phyloP scores from a whole-genome alignment of 225 moss, liverwort and hornwort species.

The Physcomitrellopsis africana region DNA sequence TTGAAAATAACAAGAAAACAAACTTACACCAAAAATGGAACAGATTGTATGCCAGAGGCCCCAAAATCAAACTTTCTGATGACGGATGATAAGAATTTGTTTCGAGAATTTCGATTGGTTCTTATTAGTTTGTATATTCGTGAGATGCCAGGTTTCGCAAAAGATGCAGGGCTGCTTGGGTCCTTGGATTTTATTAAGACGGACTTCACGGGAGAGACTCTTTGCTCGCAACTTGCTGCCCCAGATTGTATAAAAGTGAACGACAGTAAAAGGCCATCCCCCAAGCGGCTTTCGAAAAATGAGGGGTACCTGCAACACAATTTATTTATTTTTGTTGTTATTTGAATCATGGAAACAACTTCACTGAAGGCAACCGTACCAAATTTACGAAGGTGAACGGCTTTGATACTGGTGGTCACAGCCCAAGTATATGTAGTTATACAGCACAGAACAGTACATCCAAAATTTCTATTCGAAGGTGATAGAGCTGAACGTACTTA shows the following conservation, averaged over 20 bases:
- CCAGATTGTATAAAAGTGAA: slow-evolving; percentile 84
- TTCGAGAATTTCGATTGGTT: slow-evolving; percentile 75
- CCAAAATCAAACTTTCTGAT: slow-evolving; percentile 89
- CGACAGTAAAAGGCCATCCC: slow-evolving; percentile 87
- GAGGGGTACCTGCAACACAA: slow-evolving; percentile 75
- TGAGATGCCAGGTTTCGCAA: slow-evolving; percentile 84
- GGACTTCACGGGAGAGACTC: slow-evolving; percentile 35
- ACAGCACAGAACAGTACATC: not conserved
- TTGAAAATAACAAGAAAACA: slow-evolving; percentile 11
- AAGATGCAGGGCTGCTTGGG: slow-evolving; percentile 51
- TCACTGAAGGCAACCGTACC: not conserved
- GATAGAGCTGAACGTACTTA: slow-evolving; percentile 52
- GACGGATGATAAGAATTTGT: slow-evolving; percentile 91
- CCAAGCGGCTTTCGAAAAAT: slow-evolving; percentile 91
- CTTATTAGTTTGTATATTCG: slow-evolving; percentile 94
- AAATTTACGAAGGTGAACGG: slow-evolving; percentile 5
- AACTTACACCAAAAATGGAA: slow-evolving; percentile 83
- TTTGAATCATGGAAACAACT: not conserved
- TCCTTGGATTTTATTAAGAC: slow-evolving; percentile 39
- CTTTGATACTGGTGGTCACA: not conserved
- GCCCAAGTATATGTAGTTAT: slow-evolving; percentile 10
- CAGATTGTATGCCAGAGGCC: slow-evolving; percentile 64
- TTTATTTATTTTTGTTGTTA: not conserved
- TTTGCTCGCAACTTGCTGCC: slow-evolving; percentile 55
- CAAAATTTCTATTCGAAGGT: not conserved